These are phyloP conservation scores for Aspergillus leporis DNA, from an alignment of 495 filamentous ascomycete species.

Conservation along the genomic window DNA sequence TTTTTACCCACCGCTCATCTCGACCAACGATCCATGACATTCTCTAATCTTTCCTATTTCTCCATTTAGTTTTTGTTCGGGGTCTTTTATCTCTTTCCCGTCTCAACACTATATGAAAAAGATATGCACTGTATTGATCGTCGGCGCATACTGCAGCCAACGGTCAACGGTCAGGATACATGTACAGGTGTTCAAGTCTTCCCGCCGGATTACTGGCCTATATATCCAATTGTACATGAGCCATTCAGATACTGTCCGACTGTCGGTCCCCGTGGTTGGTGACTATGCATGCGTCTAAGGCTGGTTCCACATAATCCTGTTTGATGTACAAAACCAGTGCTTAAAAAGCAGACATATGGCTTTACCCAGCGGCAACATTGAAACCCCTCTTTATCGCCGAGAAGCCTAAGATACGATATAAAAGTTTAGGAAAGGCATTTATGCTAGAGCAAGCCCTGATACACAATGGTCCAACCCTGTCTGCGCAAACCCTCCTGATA, in stretches of 20 bases:
- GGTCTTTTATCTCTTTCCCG: not conserved
- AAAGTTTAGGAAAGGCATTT: not conserved
- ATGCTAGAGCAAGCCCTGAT: not conserved
- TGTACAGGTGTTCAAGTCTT: slow-evolving; percentile 7
- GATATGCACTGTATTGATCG: not conserved
- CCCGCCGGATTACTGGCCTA: not conserved
- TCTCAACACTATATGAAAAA: not conserved
- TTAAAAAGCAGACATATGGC: not conserved
- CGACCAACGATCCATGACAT: not conserved
- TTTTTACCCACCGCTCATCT: not conserved
- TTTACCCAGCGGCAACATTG: not conserved
- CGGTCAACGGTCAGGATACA: slow-evolving; percentile 1
- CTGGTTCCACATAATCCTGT: not conserved
- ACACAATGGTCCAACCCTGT: not conserved
- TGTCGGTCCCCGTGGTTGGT: not conserved
- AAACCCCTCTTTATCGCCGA: not conserved
- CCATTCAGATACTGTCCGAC: not conserved
- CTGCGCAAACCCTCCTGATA: not conserved
- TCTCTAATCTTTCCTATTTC: not conserved
- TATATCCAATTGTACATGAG: slow-evolving; percentile 2
- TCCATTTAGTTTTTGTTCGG: not conserved
- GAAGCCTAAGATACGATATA: not conserved
- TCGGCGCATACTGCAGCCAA: slow-evolving; percentile 1
- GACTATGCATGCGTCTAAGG: not conserved
- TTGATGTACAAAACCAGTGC: not conserved